Conservation (phyloP, 768 basidiomycete species). For the Lactarius deliciosus region DNA sequence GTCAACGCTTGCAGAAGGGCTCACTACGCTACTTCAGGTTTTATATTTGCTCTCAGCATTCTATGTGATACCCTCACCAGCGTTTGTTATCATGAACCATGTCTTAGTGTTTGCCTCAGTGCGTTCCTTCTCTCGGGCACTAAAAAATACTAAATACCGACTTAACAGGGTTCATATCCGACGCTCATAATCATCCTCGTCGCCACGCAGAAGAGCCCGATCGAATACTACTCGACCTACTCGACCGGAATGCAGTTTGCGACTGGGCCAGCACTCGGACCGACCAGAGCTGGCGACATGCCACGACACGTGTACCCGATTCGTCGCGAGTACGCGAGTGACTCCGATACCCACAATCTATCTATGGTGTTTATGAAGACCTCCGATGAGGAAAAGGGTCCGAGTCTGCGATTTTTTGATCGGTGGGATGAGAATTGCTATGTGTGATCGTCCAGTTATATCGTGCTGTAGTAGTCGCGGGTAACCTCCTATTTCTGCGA, state of each 20-base stretch:
- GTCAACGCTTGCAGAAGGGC: background rate
- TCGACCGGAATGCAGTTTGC: slow-evolving; percentile 4
- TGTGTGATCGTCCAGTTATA: too few species aligned
- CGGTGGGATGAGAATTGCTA: too few species aligned
- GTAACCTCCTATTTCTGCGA: too few species aligned
- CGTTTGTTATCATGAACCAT: slow-evolving; percentile 5
- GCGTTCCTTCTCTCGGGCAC: background rate
- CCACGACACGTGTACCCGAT: slow-evolving; percentile 4
- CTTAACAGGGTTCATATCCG: slow-evolving; percentile 11
- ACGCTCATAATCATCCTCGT: slow-evolving; percentile 22
- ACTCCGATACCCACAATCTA: slow-evolving; percentile 9
- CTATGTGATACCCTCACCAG: slow-evolving; percentile 1
- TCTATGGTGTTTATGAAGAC: slow-evolving; percentile 8
- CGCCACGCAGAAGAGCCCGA: slow-evolving; percentile 22
- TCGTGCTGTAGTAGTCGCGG: too few species aligned
- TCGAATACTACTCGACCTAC: slow-evolving; percentile 8
- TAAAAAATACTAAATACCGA: slow-evolving; percentile 4
- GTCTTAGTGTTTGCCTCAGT: slow-evolving; percentile 10
- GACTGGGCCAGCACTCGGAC: background rate
- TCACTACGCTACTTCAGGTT: background rate
- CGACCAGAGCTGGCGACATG: background rate
- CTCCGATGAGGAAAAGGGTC: slow-evolving; percentile 19
- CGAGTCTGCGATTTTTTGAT: background rate
- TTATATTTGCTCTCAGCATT: slow-evolving; percentile 13
- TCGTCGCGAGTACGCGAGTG: slow-evolving; percentile 6